Evolutionary conservation across 2,329 filamentous ascomycete species (phyloP).

Genomic region (Fusarium torulosum): DNA sequence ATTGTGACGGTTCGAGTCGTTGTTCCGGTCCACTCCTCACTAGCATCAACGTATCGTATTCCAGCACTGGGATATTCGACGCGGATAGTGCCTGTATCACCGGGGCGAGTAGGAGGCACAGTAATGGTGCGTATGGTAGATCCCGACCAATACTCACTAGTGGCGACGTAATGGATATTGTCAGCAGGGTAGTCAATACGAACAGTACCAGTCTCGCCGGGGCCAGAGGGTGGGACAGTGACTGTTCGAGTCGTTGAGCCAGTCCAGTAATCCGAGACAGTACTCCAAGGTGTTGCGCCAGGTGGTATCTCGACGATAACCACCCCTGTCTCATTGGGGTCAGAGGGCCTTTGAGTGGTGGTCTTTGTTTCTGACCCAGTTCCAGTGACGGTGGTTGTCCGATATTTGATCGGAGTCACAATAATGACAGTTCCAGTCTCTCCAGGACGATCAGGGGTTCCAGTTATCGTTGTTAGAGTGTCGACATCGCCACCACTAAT

Average conservation of each 20-base stretch:
- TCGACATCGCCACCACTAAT: background rate
- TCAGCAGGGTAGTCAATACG: background rate
- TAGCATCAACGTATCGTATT: constrained; percentile 3
- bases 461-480: background rate
- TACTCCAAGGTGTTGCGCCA: background rate
- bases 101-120: background rate
- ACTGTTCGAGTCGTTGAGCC: background rate
- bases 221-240: background rate
- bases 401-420: background rate
- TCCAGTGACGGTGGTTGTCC: background rate
- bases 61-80: background rate
- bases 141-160: constrained; percentile 1
- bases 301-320: background rate
- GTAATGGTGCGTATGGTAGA: background rate
- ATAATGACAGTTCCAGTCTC: constrained; percentile 7
- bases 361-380: background rate
- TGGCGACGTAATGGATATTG: background rate
- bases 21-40: constrained; percentile 1
- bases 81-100: background rate
- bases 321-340: background rate
- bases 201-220: background rate
- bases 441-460: background rate
- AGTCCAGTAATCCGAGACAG: background rate
- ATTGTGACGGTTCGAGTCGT: accelerated
- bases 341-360: background rate